Base-by-base conservation (phyloP, 164 flowering plant species). In the Nelumbo lutea region DNA sequence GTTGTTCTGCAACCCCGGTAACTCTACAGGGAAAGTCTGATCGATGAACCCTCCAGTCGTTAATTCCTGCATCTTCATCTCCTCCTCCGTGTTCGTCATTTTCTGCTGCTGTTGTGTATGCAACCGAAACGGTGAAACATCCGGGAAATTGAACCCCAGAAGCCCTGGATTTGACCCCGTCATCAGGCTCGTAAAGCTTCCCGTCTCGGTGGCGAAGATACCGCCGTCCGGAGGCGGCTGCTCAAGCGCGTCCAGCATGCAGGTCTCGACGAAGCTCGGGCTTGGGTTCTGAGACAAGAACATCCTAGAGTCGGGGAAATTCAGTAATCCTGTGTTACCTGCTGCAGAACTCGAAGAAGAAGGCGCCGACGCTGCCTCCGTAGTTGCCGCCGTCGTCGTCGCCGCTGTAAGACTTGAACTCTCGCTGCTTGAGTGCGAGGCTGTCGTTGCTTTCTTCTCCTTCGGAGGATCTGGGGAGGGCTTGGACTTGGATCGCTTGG, bases 181-280 rank as follows among this genome's bases (percentile, higher is more conserved):
- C 71, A 86, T 86, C 79, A 87, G 47, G 73, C 76, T 79, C 10
- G 87, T 80, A 67, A 87, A 85, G 71, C 75, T 84, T 14, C 88
- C 87, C 46, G 78, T 70, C 68, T 81, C 87, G 9, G 81, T 53
- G 51, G 83, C 83, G 2, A 79, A 70, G 59, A 73, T 83, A 8
- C 75, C 70, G 5, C 70, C 79, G 15, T 74, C 46, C 27, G 27
- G 27, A 27, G 27, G 27, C 13, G 50, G 38, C 10, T 68, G 68
- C 9, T 74, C 77, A 5, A 75, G 15, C 44, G 5, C 67, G 46
- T 66, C 59, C 63, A 68, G 6, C 60, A 58, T 15, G 38, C 70
- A 44, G 9, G 66, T 11, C 42, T 78, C 27, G 27, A 27, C 84
- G 64, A 74, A 73, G 43, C 45, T 62, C 15, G 79, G 15, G 64